Evolutionary conservation across 2,329 filamentous ascomycete species (phyloP).

Genomic region (Neofusicoccum parvum): DNA sequence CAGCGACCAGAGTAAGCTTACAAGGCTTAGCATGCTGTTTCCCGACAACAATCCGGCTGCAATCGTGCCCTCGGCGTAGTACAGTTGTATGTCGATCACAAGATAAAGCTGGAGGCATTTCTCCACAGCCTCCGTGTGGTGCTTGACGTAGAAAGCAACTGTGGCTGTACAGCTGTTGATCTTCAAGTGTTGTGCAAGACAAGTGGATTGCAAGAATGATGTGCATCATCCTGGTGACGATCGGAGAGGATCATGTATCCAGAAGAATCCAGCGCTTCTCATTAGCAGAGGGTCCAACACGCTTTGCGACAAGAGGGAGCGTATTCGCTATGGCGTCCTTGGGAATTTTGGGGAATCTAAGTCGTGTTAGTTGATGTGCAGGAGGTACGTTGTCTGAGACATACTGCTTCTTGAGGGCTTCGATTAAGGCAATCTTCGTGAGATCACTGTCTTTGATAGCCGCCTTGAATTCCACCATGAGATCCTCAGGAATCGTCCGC

Average conservation of each 20-base stretch:
- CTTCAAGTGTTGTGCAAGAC: not conserved
- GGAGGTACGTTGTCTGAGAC: conserved; percentile 23
- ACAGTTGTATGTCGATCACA: not conserved
- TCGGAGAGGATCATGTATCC: conserved; percentile 1
- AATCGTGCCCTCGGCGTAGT: not conserved
- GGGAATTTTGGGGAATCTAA: conserved; percentile 68
- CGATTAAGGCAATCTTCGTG: conserved; percentile 73
- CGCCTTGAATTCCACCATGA: conserved; percentile 68
- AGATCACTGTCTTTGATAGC: conserved; percentile 71
- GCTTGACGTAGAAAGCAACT: not conserved
- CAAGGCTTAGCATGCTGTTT: conserved; percentile 13
- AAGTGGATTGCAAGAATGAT: not conserved
- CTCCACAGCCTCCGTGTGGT: not conserved
- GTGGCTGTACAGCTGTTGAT: not conserved
- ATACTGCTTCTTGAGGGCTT: conserved; percentile 71
- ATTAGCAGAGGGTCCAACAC: conserved; percentile 62
- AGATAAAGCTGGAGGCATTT: not conserved
- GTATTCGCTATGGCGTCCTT: conserved; percentile 73
- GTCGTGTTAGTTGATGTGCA: conserved; percentile 21
- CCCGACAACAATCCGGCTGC: not conserved
- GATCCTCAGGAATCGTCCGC: conserved; percentile 58
- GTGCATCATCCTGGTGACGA: not conserved
- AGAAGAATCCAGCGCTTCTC: conserved; percentile 64
- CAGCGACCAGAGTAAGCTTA: conserved; percentile 7
- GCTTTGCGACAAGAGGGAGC: conserved; percentile 65